Evolutionary conservation across 192 early-diverging fungal genomes (phyloP).

Genomic region (Phlyctochytrium bullatum): DNA sequence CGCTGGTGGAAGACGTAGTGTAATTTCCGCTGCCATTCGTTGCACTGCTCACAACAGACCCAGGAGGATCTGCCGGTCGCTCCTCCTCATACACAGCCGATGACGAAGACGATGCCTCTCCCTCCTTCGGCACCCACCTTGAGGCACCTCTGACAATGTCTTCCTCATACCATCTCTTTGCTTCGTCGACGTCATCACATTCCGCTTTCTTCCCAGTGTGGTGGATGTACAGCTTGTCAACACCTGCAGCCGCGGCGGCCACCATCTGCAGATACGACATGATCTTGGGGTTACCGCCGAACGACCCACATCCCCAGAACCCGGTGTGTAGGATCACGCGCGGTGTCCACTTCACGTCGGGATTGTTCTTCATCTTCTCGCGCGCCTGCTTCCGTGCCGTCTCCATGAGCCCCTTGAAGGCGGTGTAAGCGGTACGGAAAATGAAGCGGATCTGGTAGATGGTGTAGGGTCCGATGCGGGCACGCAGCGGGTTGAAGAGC

Average conservation of each 20-base stretch:
- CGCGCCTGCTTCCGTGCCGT: neutral
- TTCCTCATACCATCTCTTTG: neutral
- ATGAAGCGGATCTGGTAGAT: constrained; percentile 26
- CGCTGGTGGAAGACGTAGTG: no score
- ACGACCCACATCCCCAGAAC: constrained; percentile 28
- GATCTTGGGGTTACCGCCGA: constrained; percentile 14
- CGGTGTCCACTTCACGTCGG: neutral
- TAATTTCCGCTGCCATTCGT: no score
- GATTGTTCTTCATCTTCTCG: neutral
- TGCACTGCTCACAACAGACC: no score
- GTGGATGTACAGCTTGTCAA: constrained; percentile 18
- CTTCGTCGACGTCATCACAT: neutral
- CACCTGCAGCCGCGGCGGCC: constrained; percentile 26
- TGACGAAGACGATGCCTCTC: no score
- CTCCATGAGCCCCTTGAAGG: constrained; percentile 17
- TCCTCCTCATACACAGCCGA: no score
- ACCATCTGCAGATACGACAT: constrained; percentile 28
- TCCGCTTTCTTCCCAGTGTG: neutral
- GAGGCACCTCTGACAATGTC: no score
- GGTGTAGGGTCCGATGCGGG: constrained; percentile 18
- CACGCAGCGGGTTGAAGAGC: constrained; percentile 21
- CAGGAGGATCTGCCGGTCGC: no score
- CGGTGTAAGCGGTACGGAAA: constrained; percentile 31
- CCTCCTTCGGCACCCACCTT: no score
- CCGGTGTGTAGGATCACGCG: constrained; percentile 24